Evolutionary conservation across 768 basidiomycete species (phyloP).

Genomic region (Lactarius akahatsu): DNA sequence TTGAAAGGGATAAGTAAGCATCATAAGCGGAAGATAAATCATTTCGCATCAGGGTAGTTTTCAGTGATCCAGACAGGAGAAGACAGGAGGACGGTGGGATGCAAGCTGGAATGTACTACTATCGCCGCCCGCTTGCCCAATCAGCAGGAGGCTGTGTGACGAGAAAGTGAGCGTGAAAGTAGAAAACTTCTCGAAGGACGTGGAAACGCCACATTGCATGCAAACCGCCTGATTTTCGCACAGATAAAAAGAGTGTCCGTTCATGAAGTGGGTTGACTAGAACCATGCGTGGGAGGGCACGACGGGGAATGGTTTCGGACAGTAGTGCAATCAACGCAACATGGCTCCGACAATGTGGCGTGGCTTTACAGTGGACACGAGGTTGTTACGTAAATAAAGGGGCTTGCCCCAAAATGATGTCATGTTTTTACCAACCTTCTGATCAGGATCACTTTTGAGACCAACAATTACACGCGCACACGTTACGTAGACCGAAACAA

Average conservation of each 20-base stretch:
- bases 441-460: not conserved
- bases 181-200: conserved; percentile 12
- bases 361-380: not conserved
- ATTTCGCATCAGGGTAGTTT: not conserved
- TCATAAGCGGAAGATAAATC: not conserved
- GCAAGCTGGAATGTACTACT: not conserved
- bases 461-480: not conserved
- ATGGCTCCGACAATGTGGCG: conserved; percentile 4
- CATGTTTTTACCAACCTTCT: not conserved
- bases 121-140: not conserved
- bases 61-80: not conserved
- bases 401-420: not conserved
- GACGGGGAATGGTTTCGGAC: conserved; percentile 14
- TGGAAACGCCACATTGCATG: conserved; percentile 14
- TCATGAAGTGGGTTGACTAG: not conserved
- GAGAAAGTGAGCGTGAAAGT: not conserved
- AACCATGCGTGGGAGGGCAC: conserved; percentile 12
- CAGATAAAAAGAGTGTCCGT: not conserved
- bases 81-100: not conserved
- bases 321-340: conserved; percentile 1
- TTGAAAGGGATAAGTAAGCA: not conserved
- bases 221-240: conserved; percentile 3
- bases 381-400: not conserved
- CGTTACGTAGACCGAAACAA: not conserved
- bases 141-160: not conserved